Percentiles rank a stretch among this genome's conserved stretches.
Evolutionary conservation across 1,284 basidiomycete genomes (phyloP).

Genomic region (Austroboletus novae-zelandiae): DNA sequence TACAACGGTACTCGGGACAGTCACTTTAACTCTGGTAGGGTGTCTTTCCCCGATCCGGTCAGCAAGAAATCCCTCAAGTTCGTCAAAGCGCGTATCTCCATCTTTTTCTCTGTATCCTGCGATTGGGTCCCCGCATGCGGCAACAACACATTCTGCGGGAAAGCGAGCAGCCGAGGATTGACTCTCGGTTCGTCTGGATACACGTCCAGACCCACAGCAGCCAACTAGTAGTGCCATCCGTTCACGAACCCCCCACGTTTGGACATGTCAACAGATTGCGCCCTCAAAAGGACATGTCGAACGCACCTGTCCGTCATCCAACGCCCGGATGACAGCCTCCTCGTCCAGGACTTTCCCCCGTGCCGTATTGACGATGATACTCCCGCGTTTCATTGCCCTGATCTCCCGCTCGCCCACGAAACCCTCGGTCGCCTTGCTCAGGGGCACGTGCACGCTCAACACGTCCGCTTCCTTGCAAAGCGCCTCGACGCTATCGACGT

Average conservation of each 20-base stretch:
- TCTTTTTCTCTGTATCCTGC: constrained; percentile 75
- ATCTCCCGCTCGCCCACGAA: constrained; percentile 81
- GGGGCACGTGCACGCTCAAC: constrained; percentile 72
- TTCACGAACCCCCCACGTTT: neutral
- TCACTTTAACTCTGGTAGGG: constrained; percentile 55
- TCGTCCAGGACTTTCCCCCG: constrained; percentile 89
- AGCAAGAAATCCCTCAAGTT: constrained; percentile 70
- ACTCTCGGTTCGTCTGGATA: constrained; percentile 87
- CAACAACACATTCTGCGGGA: constrained; percentile 81
- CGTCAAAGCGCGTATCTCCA: constrained; percentile 75
- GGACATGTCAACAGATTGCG: too few relatives aligned
- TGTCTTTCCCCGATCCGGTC: constrained; percentile 60
- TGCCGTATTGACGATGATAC: constrained; percentile 87
- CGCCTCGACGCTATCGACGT: constrained; percentile 69
- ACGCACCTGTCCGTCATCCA: constrained; percentile 82
- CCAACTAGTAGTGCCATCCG: constrained; percentile 56
- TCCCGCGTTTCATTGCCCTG: constrained; percentile 74
- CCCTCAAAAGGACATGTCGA: neutral
- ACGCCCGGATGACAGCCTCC: constrained; percentile 77
- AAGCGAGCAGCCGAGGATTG: constrained; percentile 75
- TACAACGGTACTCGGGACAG: too few relatives aligned
- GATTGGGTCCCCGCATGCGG: constrained; percentile 92
- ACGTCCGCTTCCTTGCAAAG: constrained; percentile 77
- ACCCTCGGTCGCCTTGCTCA: constrained; percentile 72
- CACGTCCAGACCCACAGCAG: constrained; percentile 85